A percentile compares a stretch with the other conserved stretches of the same genome.
Conservation (phyloP, 345 rosid species). For the Cardiospermum halicacabum region DNA sequence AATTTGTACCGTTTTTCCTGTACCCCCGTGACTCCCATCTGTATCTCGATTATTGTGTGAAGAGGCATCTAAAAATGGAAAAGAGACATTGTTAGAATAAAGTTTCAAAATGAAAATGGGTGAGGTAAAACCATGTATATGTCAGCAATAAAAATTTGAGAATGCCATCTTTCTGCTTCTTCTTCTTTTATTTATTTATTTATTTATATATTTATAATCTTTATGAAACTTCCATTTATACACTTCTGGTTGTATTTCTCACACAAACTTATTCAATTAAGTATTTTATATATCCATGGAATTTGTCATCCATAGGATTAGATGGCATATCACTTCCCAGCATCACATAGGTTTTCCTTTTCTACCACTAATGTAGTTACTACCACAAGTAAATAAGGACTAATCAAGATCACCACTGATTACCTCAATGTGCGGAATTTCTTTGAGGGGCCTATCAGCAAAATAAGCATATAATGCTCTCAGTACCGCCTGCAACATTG, state of each 20-base stretch:
- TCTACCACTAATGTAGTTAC: neutral
- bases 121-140: neutral
- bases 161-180: neutral
- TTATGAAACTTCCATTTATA: too few relatives aligned
- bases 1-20: slow-evolving; percentile 98
- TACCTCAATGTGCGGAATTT: slow-evolving; percentile 99
- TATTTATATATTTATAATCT: too few relatives aligned
- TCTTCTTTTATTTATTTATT: neutral
- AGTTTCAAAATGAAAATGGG: neutral
- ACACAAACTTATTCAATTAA: too few relatives aligned
- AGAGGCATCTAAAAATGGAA: slow-evolving; percentile 77
- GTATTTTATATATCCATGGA: too few relatives aligned
- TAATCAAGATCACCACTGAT: neutral
- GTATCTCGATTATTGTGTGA: slow-evolving; percentile 98
- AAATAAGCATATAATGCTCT: slow-evolving; percentile 99
- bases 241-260: too few relatives aligned
- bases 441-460: slow-evolving; percentile 95
- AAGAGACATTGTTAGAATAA: neutral
- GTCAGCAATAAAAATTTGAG: neutral
- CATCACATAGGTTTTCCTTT: neutral
- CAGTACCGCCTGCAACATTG: slow-evolving; percentile 73
- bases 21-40: slow-evolving; percentile 98
- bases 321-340: neutral
- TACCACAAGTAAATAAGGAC: neutral
- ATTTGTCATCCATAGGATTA: neutral